Evolutionary conservation across 176 grass and related monocot genomes (phyloP), one percentile per base, ranked within the genome.

Genomic region (Puya raimondii): DNA sequence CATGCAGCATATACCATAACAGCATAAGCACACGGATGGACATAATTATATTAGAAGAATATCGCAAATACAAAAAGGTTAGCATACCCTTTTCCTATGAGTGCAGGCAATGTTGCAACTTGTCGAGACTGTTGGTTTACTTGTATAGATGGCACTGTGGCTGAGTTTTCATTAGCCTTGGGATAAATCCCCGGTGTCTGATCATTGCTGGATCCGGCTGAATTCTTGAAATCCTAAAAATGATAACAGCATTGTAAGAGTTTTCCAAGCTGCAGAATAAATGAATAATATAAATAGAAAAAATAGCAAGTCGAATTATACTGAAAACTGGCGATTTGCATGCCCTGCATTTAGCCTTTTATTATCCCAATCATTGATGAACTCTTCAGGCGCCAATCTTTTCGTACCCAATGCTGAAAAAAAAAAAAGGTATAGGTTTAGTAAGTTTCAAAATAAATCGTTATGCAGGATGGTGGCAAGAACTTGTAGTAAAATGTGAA

Each of bases 261-360:
- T 42, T 42, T 42, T 42, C 33, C 33, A 42, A 42, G 4, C 33
- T 42, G 33, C 33, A 42, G 33, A 42, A 42, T 79, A 2, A 70
- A 64, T 49, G 27, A 16, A 49, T 17, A 21, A 69, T 13, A 57
- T 1, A 73, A 0, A 3, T 48, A 9, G 68, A 65, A 11, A 83
- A 65, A 56, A 54, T 51, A 50, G 51, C 8, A 3, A 10, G 57
- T 2, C 48, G 65, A 67, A 33, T 71, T 82, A 80, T 82, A 86
- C 84, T 51, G 78, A 78, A 75, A 89, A 73, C 16, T 66, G 80
- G 73, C 85, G 79, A 79, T 68, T 75, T 74, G 82, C 70, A 74
- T 88, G 76, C 78, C 88, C 91, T 66, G 88, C 85, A 88, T 91
- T 91, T 18, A 96, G 80, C 69, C 91, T 88, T 85, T 91, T 96